Evolutionary conservation across 2,329 filamentous ascomycete species (phyloP).

Genomic region (Alternaria triticina): DNA sequence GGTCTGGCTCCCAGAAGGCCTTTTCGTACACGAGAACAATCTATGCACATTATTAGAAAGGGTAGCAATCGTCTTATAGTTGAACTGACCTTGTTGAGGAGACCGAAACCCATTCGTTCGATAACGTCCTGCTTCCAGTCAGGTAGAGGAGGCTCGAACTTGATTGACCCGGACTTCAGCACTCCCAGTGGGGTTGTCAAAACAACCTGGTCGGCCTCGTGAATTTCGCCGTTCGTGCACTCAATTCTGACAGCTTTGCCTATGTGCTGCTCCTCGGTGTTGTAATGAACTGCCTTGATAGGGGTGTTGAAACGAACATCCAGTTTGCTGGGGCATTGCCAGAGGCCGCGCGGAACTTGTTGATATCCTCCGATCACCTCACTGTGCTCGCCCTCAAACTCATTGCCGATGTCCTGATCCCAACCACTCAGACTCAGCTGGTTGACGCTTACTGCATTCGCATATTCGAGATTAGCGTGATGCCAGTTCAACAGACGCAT

Average conservation of each 20-base stretch:
- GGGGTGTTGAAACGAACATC: conserved; percentile 76
- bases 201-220: conserved; percentile 90
- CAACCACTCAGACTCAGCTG: conserved; percentile 88
- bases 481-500: conserved; percentile 96
- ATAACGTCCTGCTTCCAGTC: conserved; percentile 84
- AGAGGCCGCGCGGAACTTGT: conserved; percentile 85
- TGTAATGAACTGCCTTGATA: conserved; percentile 76
- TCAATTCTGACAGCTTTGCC: conserved; percentile 52
- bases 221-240: conserved; percentile 75
- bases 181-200: conserved; percentile 90
- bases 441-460: conserved; percentile 87
- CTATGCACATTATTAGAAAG: conserved; percentile 37
- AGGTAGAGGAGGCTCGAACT: conserved; percentile 91
- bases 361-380: conserved; percentile 95
- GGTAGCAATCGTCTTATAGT: not conserved
- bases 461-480: conserved; percentile 96
- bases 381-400: conserved; percentile 93
- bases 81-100: conserved; percentile 79
- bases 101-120: conserved; percentile 83
- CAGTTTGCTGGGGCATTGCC: conserved; percentile 76
- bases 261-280: conserved; percentile 15
- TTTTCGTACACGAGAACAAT: conserved; percentile 86
- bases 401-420: conserved; percentile 97
- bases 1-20: conserved; percentile 86
- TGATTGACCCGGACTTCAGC: conserved; percentile 78